Evolutionary conservation across 805 yeast genomes (phyloP), one percentile per base, ranked within the genome.

Genomic region (Lachancea waltii): DNA sequence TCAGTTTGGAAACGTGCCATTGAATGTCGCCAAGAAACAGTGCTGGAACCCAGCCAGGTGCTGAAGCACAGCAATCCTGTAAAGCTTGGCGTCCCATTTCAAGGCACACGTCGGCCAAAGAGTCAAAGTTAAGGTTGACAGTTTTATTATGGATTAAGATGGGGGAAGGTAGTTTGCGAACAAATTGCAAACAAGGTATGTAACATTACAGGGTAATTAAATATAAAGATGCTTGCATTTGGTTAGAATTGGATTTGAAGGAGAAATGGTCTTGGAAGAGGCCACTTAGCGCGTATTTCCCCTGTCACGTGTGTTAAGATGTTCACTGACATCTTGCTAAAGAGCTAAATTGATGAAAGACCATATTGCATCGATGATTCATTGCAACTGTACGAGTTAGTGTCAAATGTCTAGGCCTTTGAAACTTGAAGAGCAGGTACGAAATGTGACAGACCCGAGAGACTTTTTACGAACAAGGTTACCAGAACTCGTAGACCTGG

Each of bases 401-500:
- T 15, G 33, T 11, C 15, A 30, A 26, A 34, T 34, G 37, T 18
- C 31, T 9, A 35, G 42, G 10, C 26, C 18, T 7, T 9, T 27
- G 14, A 33, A 21, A 16, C 30, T 39, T 2, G 38, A 29, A n/a
- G 38, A 39, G 16, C 33, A 38, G 22, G 29, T 33, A 18, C 14
- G 19, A 21, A 26, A 42, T 49, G 59, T 73, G 14, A 66, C 81
- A 1, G 95, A 85, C 56, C 80, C 94, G 0, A 64, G 79, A 8
- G 95, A 86, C 54, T 86, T 90, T 80, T 40, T 56, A 4, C 35
- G 43, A 2, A 73, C 87, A 1, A 48, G 51, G 13, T 51, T 80
- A 5, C 87, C 94, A 3, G 61, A 57, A 13, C 56, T 85, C 3
- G 49, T 68, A 2, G 78, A 72, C 35, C 61, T 89, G 2, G 96